A percentile compares a stretch with the other conserved stretches of the same genome.
Evolutionary conservation across 805 yeast genomes (phyloP).

Genomic region (Maudiozyma serrabonitensis): DNA sequence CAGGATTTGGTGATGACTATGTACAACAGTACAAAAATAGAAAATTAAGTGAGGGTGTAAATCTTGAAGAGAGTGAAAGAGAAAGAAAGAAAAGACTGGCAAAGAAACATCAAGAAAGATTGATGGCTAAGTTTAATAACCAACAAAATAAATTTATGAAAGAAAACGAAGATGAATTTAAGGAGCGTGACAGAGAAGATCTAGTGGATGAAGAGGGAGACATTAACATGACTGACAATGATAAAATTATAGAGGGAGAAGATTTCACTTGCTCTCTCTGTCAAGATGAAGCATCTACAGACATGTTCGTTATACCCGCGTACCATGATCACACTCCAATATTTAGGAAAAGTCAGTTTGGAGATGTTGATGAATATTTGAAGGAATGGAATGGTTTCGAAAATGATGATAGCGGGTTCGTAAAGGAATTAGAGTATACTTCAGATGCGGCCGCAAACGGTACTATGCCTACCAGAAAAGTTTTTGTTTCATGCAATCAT

Average conservation of each 20-base stretch:
- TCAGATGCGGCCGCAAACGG: conserved; percentile 3
- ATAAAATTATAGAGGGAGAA: conserved; percentile 19
- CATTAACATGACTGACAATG: conserved; percentile 32
- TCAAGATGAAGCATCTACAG: conserved; percentile 41
- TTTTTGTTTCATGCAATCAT: conserved; percentile 84
- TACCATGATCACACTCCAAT: conserved; percentile 37
- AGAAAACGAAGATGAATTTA: conserved; percentile 34
- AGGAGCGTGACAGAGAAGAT: conserved; percentile 16
- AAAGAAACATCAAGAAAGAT: conserved; percentile 49
- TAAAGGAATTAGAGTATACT: conserved; percentile 11
- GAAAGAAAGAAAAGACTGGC: conserved; percentile 52
- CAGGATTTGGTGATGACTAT: conserved; percentile 48
- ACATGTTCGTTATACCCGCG: conserved; percentile 51
- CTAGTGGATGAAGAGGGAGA: conserved; percentile 35
- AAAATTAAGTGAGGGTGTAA: conserved; percentile 32
- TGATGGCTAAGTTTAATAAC: conserved; percentile 52
- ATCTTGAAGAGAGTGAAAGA: conserved; percentile 40
- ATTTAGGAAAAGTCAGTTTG: conserved; percentile 35
- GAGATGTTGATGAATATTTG: conserved; percentile 22
- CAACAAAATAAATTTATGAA: conserved; percentile 71
- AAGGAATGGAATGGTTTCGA: conserved; percentile 23
- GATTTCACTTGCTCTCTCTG: conserved; percentile 46
- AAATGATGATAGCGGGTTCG: conserved; percentile 17
- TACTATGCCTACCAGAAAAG: conserved; percentile 14
- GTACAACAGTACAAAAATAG: conserved; percentile 41